These are phyloP conservation scores for Amylocarpus encephaloides DNA, from an alignment of 2,329 filamentous ascomycete genomes.

Conservation along the genomic window DNA sequence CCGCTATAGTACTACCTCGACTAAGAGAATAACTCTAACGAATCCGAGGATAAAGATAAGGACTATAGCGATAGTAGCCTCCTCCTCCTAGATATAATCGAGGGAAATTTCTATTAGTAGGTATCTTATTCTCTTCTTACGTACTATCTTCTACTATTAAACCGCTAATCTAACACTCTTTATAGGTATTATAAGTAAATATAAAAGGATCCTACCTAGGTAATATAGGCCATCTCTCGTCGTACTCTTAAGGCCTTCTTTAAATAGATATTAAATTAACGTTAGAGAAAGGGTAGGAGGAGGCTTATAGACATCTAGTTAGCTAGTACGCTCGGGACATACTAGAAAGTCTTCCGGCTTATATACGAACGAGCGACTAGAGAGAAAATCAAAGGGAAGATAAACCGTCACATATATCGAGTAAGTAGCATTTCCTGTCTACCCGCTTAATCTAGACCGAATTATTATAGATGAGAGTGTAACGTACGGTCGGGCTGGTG, in stretches of 20 bases:
- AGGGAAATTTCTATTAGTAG: no score
- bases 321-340: slow-evolving; percentile 23
- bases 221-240: neutral
- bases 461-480: slow-evolving; percentile 11
- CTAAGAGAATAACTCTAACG: no score
- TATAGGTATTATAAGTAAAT: neutral
- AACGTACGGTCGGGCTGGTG: no score
- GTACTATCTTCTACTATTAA: neutral
- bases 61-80: no score
- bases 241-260: slow-evolving; percentile 2
- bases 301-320: slow-evolving; percentile 9
- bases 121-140: no score
- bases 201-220: neutral
- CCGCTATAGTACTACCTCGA: no score
- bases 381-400: slow-evolving; percentile 18
- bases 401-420: slow-evolving; percentile 16
- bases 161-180: neutral
- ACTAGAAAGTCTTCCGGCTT: slow-evolving; percentile 28
- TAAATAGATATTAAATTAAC: slow-evolving; percentile 1
- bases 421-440: slow-evolving; percentile 14
- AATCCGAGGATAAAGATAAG: no score
- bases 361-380: slow-evolving; percentile 21
- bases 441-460: slow-evolving; percentile 7
- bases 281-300: slow-evolving; percentile 4
- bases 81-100: no score